phyloP scores from a whole-genome alignment of 179 eudicot species.

The Sideroxylon spinosum region DNA sequence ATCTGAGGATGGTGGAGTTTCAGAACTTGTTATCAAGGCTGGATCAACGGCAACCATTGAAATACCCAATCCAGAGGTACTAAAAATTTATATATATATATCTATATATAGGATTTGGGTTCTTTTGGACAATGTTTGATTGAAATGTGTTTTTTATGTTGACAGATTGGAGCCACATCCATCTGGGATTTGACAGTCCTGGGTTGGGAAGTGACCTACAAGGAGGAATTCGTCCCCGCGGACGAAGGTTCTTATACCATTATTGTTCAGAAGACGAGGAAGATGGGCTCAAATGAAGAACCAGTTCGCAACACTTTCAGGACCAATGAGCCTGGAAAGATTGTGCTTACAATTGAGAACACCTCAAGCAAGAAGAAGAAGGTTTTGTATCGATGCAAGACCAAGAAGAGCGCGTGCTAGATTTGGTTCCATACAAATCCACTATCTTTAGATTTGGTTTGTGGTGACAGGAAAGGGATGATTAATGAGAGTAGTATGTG shows the following conservation, averaged over 20 bases:
- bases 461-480: no score
- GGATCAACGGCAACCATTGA: conserved; percentile 47
- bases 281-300: conserved; percentile 37
- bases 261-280: conserved; percentile 48
- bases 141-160: background rate
- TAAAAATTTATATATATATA: background rate
- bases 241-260: conserved; percentile 48
- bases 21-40: conserved; percentile 44
- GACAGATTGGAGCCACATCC: conserved; percentile 26
- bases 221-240: conserved; percentile 65
- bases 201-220: conserved; percentile 75
- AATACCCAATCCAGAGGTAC: conserved; percentile 44
- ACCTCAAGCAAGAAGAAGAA: conserved; percentile 50
- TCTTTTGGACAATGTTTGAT: no score
- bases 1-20: conserved; percentile 30
- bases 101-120: no score
- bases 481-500: background rate
- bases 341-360: conserved; percentile 55
- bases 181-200: conserved; percentile 62
- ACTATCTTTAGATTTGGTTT: no score
- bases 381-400: conserved; percentile 51
- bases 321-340: conserved; percentile 52
- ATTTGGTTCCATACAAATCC: no score
- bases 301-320: conserved; percentile 47
- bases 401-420: conserved; percentile 19